phyloP scores from a whole-genome alignment of 108 stramenopile species.

The Pseudonitzschia multistriata region DNA sequence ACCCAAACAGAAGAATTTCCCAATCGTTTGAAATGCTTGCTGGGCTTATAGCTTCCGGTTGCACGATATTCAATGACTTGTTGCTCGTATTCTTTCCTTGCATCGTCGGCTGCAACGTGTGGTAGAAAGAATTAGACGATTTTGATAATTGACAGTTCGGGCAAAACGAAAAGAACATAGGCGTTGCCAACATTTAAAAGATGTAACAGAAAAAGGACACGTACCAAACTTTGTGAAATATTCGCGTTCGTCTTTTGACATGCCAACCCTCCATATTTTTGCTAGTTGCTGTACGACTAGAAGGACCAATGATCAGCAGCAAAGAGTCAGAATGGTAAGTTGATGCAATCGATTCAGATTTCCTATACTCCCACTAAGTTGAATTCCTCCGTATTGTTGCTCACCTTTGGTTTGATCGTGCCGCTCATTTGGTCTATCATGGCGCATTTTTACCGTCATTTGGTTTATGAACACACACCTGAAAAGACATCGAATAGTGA shows the following conservation, averaged over 20 bases:
- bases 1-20: conserved; percentile 68
- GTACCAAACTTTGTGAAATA: conserved; percentile 68
- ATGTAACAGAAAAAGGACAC: too few relatives aligned
- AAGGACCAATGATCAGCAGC: conserved; percentile 2
- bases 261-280: conserved; percentile 57
- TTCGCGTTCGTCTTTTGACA: conserved; percentile 51
- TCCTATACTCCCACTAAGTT: background rate
- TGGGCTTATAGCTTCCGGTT: conserved; percentile 60
- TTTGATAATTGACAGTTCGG: too few relatives aligned
- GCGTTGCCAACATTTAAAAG: too few relatives aligned
- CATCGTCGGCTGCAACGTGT: conserved; percentile 30
- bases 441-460: conserved; percentile 83
- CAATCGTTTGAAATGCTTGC: conserved; percentile 34
- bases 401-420: conserved; percentile 64
- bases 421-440: conserved; percentile 71
- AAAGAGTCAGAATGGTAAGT: background rate
- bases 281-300: conserved; percentile 65
- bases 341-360: background rate
- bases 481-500: background rate
- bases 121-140: background rate
- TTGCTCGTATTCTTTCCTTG: conserved; percentile 52
- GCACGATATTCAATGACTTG: conserved; percentile 73
- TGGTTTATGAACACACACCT: conserved; percentile 59
- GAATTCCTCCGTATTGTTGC: background rate
- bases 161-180: too few relatives aligned